phyloP scores from a whole-genome alignment of 805 yeast species.

The Candida anglica region DNA sequence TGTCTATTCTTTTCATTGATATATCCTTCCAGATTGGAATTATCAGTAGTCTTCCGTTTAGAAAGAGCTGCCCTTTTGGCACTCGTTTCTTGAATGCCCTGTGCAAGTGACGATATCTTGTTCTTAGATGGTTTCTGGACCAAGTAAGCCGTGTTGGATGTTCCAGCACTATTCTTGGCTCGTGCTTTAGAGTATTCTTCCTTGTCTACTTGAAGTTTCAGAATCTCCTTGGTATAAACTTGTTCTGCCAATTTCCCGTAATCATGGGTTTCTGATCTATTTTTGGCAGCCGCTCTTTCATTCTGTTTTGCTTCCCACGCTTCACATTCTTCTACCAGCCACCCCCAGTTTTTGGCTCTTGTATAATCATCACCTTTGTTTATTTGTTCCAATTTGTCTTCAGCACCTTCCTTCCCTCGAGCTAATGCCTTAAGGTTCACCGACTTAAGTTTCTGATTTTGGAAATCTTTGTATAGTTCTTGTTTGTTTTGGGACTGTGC shows the following conservation, averaged over 20 bases:
- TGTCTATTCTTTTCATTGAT: slow-evolving; percentile 72
- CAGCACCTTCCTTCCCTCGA: slow-evolving; percentile 24
- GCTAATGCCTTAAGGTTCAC: slow-evolving; percentile 9
- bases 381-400: slow-evolving; percentile 28
- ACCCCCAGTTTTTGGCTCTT: slow-evolving; percentile 41
- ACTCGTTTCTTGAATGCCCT: slow-evolving; percentile 28
- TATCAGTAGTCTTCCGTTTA: slow-evolving; percentile 28
- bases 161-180: slow-evolving; percentile 1
- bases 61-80: slow-evolving; percentile 34
- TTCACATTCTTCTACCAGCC: slow-evolving; percentile 57
- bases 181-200: slow-evolving; percentile 35
- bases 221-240: slow-evolving; percentile 53
- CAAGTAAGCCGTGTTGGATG: too few species aligned
- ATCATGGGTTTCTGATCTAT: slow-evolving; percentile 43
- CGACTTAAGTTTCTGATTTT: slow-evolving; percentile 11
- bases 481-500: slow-evolving; percentile 13
- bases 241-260: slow-evolving; percentile 54
- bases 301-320: slow-evolving; percentile 50
- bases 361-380: slow-evolving; percentile 38
- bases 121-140: slow-evolving; percentile 32
- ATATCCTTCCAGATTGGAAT: slow-evolving; percentile 21
- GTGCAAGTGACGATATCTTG: slow-evolving; percentile 19
- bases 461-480: slow-evolving; percentile 13
- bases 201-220: slow-evolving; percentile 29
- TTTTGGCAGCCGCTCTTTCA: slow-evolving; percentile 18